Conservation (phyloP, 257 asterid species). For the Solanum bulbocastanum region DNA sequence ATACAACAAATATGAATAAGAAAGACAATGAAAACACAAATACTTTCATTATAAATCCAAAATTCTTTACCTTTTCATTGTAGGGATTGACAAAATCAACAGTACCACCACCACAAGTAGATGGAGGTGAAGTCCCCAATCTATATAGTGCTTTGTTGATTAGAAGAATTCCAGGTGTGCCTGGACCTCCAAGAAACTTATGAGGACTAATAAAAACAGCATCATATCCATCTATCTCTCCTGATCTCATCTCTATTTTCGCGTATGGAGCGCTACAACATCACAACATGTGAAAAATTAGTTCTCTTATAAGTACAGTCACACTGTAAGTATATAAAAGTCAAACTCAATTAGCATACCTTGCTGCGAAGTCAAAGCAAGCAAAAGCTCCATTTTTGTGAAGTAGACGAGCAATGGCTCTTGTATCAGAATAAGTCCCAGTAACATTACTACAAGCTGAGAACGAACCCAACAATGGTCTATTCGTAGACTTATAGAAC, state of each 20-base stretch:
- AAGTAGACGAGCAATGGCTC: constrained; percentile 26
- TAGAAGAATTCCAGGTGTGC: constrained; percentile 36
- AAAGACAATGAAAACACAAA: too few relatives aligned
- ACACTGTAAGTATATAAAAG: too few relatives aligned
- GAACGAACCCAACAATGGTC: constrained; percentile 37
- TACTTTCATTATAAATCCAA: too few relatives aligned
- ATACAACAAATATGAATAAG: too few relatives aligned
- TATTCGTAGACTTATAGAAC: constrained; percentile 5
- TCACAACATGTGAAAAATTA: background rate
- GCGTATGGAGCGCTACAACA: background rate
- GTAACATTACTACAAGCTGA: constrained; percentile 58
- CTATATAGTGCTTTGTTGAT: constrained; percentile 32
- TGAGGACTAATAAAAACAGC: constrained; percentile 39
- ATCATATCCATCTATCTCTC: constrained; percentile 33
- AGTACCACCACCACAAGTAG: background rate
- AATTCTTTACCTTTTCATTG: background rate
- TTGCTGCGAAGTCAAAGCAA: background rate
- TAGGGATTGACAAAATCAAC: background rate
- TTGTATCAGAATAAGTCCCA: constrained; percentile 28
- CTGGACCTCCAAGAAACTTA: constrained; percentile 54
- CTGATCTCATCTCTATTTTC: background rate
- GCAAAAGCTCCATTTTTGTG: constrained; percentile 13
- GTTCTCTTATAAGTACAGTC: too few relatives aligned
- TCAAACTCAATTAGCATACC: background rate
- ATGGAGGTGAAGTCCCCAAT: constrained; percentile 12